These are phyloP conservation scores for Monilinia polystroma DNA, from an alignment of 2,329 filamentous ascomycete genomes.

Conservation along the genomic window DNA sequence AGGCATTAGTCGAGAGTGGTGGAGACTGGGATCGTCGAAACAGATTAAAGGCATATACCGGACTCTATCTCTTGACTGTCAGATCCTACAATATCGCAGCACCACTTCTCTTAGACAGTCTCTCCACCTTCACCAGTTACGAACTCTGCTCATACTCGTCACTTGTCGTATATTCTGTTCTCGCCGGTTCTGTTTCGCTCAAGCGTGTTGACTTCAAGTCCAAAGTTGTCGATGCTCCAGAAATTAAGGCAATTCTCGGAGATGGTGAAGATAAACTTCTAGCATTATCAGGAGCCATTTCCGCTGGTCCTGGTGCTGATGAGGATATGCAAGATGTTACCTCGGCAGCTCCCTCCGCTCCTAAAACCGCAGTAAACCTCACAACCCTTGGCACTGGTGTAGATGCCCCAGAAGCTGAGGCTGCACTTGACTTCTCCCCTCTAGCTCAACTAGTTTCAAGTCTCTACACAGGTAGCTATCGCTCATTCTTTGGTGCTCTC, in stretches of 20 bases:
- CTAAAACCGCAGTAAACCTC: constrained; percentile 79
- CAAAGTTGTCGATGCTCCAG: constrained; percentile 96
- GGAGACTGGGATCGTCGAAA: constrained; percentile 99
- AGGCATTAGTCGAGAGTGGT: constrained; percentile 85
- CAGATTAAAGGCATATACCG: constrained; percentile 97
- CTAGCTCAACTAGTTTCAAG: constrained; percentile 86
- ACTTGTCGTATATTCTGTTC: constrained; percentile 91
- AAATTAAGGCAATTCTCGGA: constrained; percentile 96
- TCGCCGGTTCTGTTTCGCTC: constrained; percentile 89
- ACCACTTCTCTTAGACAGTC: constrained; percentile 89
- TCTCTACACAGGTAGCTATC: constrained; percentile 91
- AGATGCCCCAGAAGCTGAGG: constrained; percentile 75
- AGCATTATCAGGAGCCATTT: constrained; percentile 75
- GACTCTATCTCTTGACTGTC: constrained; percentile 86
- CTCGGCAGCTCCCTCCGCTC: constrained; percentile 51
- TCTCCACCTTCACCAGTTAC: constrained; percentile 98
- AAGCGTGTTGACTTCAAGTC: constrained; percentile 99
- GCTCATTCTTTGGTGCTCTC: constrained; percentile 86
- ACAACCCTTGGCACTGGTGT: constrained; percentile 72
- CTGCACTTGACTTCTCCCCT: constrained; percentile 83
- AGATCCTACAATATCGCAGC: constrained; percentile 88
- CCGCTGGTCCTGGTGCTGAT: constrained; percentile 77
- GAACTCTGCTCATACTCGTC: constrained; percentile 96
- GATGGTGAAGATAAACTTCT: constrained; percentile 84
- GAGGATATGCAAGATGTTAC: constrained; percentile 69